Evolutionary conservation across 805 yeast species (phyloP).

Genomic region (Lachancea quebecensis): DNA sequence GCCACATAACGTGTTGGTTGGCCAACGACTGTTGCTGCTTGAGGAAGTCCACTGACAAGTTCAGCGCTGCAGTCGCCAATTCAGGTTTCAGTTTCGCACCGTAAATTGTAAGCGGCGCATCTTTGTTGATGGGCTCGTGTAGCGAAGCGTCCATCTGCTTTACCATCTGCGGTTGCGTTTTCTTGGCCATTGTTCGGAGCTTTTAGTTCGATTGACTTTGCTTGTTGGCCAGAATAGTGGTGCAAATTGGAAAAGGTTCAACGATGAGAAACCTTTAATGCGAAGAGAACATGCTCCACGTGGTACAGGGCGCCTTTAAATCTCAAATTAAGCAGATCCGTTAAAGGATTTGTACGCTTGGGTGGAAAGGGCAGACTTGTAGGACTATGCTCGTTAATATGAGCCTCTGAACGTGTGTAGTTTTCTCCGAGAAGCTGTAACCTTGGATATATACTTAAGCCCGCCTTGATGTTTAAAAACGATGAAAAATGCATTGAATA

Average conservation of each 20-base stretch:
- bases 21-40: slow-evolving; percentile 39
- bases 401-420: neutral
- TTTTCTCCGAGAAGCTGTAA: neutral
- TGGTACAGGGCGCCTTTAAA: no score
- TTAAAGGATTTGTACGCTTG: no score
- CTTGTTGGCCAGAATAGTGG: no score
- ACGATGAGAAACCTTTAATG: no score
- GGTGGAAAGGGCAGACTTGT: no score
- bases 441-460: neutral
- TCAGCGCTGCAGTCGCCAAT: slow-evolving; percentile 51
- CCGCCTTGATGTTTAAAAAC: neutral
- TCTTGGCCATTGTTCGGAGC: slow-evolving; percentile 2
- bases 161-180: neutral
- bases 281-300: no score
- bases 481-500: no score
- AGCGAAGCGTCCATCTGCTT: slow-evolving; percentile 47
- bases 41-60: slow-evolving; percentile 57
- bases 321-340: no score
- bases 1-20: slow-evolving; percentile 41
- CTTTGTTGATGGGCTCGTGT: slow-evolving; percentile 46
- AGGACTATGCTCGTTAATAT: neutral
- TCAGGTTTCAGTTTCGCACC: slow-evolving; percentile 48
- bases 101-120: slow-evolving; percentile 46
- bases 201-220: neutral
- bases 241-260: no score